These are phyloP conservation scores for Lactarius pseudohatsudake DNA, from an alignment of 768 basidiomycete genomes.

Conservation along the genomic window DNA sequence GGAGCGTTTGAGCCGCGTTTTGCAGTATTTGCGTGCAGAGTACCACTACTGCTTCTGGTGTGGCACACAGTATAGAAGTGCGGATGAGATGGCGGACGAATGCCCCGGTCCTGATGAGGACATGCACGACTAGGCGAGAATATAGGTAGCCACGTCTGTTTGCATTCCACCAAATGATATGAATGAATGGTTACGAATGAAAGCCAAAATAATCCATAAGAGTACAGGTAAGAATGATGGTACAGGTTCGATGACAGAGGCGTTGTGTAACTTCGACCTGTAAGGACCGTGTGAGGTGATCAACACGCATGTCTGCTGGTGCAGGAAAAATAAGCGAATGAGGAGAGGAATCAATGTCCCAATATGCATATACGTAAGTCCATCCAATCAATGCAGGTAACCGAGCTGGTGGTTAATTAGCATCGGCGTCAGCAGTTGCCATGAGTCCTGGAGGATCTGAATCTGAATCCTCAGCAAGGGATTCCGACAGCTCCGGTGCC, in stretches of 20 bases:
- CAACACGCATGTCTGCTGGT: conserved; percentile 16
- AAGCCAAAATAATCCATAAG: conserved; percentile 9
- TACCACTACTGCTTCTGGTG: conserved; percentile 90
- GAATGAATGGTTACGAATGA: conserved; percentile 11
- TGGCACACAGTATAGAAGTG: conserved; percentile 67
- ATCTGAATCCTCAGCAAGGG: conserved; percentile 7
- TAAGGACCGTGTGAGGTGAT: conserved; percentile 19
- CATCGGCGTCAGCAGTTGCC: conserved; percentile 5
- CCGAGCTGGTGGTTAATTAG: background rate
- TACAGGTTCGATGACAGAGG: conserved; percentile 19
- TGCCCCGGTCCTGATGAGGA: conserved; percentile 81
- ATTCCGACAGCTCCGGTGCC: conserved; percentile 8
- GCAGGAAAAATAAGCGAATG: conserved; percentile 11
- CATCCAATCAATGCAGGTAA: conserved; percentile 9
- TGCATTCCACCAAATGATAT: conserved; percentile 6
- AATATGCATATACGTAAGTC: conserved; percentile 8
- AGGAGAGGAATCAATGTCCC: conserved; percentile 13
- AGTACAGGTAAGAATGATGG: conserved; percentile 22
- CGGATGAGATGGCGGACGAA: conserved; percentile 55
- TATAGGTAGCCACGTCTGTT: conserved; percentile 1
- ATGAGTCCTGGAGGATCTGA: conserved; percentile 12
- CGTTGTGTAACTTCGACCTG: conserved; percentile 3
- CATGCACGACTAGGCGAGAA: conserved; percentile 61
- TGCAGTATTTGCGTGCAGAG: conserved; percentile 69
- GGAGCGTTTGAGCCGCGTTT: conserved; percentile 64